Base-by-base conservation (phyloP, 192 early-diverging fungal genomes). In the Coemansia sp. region DNA sequence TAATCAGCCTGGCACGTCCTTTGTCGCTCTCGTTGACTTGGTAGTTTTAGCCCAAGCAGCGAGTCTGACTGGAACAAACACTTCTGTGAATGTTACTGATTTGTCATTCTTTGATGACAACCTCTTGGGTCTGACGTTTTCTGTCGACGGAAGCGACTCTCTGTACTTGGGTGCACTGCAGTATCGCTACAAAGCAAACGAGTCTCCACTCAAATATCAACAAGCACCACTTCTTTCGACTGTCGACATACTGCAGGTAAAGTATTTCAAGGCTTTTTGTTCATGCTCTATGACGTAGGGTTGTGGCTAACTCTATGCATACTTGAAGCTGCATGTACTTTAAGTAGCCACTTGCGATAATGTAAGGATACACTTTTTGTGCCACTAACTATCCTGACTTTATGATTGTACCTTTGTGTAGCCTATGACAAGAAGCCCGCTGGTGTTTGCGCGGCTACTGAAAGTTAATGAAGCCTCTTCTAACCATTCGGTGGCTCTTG, bases 101-200 rank as follows among this genome's bases (percentile, higher is more conserved):
- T 10, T 80, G 8, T 69, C 67, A 6, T 80, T 80, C 33, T 80
- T 80, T 47, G 78, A 80, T 47, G 74, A 72, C 50, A 28, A 43
- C 4, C 28, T 55, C 19, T 42, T 80, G 49, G 74, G 78, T 3
- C 42, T 75, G 17, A 33, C 61, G 19, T 80, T 80, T 40, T 60
- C 78, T 11, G 40, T 80, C 9, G 70, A 67, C 6, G 78, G 78
- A 21, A 59, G 32, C 32, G 50, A 62, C 19, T 68, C 71, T 13
- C 55, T 74, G 38, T 70, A 63, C 30, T 61, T 80, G 19, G 78
- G 78, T 37, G 39, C 70, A 2, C 16, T 80, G 10, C 59, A 68
- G 4, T 80, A 80, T 39, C 67, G 70, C 14, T 37, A 35, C 14
- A 46, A 32, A 6, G 26, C 43, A 35, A 35, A 14, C 4, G 14